Conservation (phyloP, 495 filamentous ascomycete species). For the Penicillium angulare region DNA sequence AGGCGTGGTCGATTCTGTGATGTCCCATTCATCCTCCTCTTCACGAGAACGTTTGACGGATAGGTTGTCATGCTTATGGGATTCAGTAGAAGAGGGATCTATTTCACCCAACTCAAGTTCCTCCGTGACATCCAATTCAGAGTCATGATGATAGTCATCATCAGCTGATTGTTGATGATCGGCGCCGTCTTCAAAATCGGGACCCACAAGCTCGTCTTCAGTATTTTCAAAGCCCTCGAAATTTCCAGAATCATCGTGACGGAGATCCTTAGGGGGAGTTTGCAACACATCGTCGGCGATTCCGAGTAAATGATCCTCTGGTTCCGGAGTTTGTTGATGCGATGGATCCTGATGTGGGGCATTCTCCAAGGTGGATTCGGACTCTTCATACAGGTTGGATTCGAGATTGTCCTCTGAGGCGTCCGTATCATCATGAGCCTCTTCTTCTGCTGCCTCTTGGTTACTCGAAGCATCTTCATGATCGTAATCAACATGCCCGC, state of each 20-base stretch:
- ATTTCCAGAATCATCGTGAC: constrained; percentile 22
- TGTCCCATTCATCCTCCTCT: constrained; percentile 32
- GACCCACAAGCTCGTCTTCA: constrained; percentile 11
- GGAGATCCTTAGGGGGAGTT: constrained; percentile 18
- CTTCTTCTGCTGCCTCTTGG: constrained; percentile 15
- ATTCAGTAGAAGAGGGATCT: constrained; percentile 19
- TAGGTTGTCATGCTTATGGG: constrained; percentile 13
- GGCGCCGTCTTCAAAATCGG: constrained; percentile 11
- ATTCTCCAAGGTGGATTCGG: constrained; percentile 15
- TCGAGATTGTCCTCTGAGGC: constrained; percentile 14
- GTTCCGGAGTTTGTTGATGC: constrained; percentile 19
- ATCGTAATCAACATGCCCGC: neutral
- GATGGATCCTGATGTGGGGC: constrained; percentile 7
- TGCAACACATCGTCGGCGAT: constrained; percentile 33
- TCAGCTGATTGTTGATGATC: constrained; percentile 26
- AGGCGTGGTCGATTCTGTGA: constrained; percentile 15
- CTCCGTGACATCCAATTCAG: constrained; percentile 18
- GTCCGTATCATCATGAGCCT: constrained; percentile 16
- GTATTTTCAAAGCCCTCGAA: constrained; percentile 12
- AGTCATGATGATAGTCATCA: constrained; percentile 17
- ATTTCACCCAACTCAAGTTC: constrained; percentile 21
- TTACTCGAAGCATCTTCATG: constrained; percentile 5
- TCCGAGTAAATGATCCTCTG: constrained; percentile 32
- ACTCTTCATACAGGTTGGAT: constrained; percentile 12
- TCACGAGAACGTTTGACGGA: constrained; percentile 32